Base-by-base conservation (phyloP, 2,329 filamentous ascomycete species). In the Monilinia polystroma region DNA sequence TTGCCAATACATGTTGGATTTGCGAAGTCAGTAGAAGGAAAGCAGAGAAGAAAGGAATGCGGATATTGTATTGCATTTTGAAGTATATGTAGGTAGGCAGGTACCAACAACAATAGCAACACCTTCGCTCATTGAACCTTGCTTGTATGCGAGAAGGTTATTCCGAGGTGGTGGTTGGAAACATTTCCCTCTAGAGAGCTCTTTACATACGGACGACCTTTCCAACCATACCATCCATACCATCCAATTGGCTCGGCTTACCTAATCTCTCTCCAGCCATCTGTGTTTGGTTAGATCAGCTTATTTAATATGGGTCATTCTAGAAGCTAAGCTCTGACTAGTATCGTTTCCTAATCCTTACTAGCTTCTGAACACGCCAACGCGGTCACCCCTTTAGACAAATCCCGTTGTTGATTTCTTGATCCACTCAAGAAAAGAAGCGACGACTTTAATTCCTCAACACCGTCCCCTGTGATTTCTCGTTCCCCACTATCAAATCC, bases 1-100 rank as follows among this genome's bases (percentile, higher is more conserved):
- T 98, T 77, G 90, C 92, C 72, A 77, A 74, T 68, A 75, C 78
- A 54, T 70, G 56, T 8, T 45, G 63, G 35, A 66, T 47, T 11
- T 72, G 68, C 3, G 69, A 52, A 49, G 71, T 58, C 54, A 74
- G 41, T 54, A 72, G 35, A 71, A 71, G 43, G 53, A 71, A 26
- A 41, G 66, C 51, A 57, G 67, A 62, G 62, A 67, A 67, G 68
- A 72, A 68, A 3, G 18, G 16, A 14, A 47, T 43, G 23, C 23
- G 55, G 11, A 2, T 20, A 26, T 43, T 23, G 20, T 64, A 38
- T 38, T 45, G 62, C 56, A 32, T 47, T 38, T 45, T 58, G 56
- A 43, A 38, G 49, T 52, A 10, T 23, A 23, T 10, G 32, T 35
- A 35, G 5, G 32, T 8, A 35, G 1, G 32, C 7, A 35, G 7